phyloP scores from a whole-genome alignment of 1,284 basidiomycete genomes.

The Porodaedalea pini region DNA sequence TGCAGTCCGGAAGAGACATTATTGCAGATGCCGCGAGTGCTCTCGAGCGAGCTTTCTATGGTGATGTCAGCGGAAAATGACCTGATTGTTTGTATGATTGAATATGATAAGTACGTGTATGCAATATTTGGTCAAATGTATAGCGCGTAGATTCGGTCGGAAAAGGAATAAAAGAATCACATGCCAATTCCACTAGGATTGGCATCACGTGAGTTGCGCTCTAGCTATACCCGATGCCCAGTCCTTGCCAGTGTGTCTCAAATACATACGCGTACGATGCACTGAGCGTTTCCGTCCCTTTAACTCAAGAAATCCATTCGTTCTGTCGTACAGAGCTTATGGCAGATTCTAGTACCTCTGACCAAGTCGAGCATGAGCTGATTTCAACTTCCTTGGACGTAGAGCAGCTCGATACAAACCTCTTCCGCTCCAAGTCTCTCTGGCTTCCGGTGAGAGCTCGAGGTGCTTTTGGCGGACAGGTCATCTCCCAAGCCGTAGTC shows the following conservation, averaged over 20 bases:
- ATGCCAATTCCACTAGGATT: not conserved
- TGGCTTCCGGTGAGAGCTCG: slow-evolving; percentile 64
- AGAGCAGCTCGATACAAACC: slow-evolving; percentile 73
- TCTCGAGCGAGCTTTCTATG: slow-evolving; percentile 42
- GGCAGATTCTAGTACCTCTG: slow-evolving; percentile 12
- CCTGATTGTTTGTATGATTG: too few relatives aligned
- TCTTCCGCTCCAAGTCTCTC: slow-evolving; percentile 73
- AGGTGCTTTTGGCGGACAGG: slow-evolving; percentile 88
- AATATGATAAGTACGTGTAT: too few relatives aligned
- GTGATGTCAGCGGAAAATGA: not conserved
- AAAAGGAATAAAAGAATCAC: slow-evolving; percentile 1
- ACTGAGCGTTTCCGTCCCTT: not conserved
- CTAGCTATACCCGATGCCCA: not conserved
- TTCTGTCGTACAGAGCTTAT: not conserved
- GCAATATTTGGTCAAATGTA: too few relatives aligned
- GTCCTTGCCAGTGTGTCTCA: too few relatives aligned
- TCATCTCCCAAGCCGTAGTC: slow-evolving; percentile 83
- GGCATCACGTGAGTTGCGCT: not conserved
- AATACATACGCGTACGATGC: too few relatives aligned
- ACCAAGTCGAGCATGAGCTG: slow-evolving; percentile 50
- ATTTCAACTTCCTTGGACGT: slow-evolving; percentile 72
- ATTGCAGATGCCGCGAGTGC: slow-evolving; percentile 53
- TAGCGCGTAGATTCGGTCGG: too few relatives aligned
- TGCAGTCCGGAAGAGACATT: slow-evolving; percentile 48
- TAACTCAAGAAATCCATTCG: not conserved